A percentile compares a stretch with the other conserved stretches of the same genome.
Evolutionary conservation across 805 yeast genomes (phyloP).

Genomic region (Monosporozyma siamensis): DNA sequence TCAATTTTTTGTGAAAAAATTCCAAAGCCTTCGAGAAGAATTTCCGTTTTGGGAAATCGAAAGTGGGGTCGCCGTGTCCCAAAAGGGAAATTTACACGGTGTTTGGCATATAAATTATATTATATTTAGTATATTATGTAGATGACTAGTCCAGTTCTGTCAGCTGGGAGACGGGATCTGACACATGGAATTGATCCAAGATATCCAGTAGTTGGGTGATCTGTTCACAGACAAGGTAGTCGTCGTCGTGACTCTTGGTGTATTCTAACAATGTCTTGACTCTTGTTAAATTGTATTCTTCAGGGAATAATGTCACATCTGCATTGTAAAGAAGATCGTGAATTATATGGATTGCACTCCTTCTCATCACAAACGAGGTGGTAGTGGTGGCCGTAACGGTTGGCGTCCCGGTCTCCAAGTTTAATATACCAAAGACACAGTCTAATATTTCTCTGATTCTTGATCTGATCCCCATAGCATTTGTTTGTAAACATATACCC

Average conservation of each 20-base stretch:
- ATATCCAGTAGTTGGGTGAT: slow-evolving; percentile 32
- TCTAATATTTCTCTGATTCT: slow-evolving; percentile 55
- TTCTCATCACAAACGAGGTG: slow-evolving; percentile 41
- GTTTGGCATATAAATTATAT: no score
- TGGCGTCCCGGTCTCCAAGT: slow-evolving; percentile 35
- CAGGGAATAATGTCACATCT: slow-evolving; percentile 43
- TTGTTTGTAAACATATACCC: slow-evolving; percentile 57
- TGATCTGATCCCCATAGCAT: slow-evolving; percentile 42
- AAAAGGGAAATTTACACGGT: no score
- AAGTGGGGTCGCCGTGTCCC: no score
- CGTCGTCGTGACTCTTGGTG: slow-evolving; percentile 40
- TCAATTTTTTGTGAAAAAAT: not conserved
- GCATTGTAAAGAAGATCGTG: slow-evolving; percentile 47
- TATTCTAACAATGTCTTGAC: slow-evolving; percentile 38
- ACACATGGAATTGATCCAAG: not conserved
- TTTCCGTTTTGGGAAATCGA: no score
- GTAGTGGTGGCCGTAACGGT: slow-evolving; percentile 14
- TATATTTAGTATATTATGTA: no score
- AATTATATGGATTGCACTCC: slow-evolving; percentile 65
- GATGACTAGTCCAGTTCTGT: not conserved
- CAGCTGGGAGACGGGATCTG: not conserved
- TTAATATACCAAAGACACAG: slow-evolving; percentile 67
- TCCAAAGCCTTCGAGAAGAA: not conserved
- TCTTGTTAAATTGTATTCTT: slow-evolving; percentile 34
- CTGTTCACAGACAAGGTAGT: slow-evolving; percentile 52